phyloP scores from a whole-genome alignment of 169 alveolate species.

The Eimeria nieschulzi region DNA sequence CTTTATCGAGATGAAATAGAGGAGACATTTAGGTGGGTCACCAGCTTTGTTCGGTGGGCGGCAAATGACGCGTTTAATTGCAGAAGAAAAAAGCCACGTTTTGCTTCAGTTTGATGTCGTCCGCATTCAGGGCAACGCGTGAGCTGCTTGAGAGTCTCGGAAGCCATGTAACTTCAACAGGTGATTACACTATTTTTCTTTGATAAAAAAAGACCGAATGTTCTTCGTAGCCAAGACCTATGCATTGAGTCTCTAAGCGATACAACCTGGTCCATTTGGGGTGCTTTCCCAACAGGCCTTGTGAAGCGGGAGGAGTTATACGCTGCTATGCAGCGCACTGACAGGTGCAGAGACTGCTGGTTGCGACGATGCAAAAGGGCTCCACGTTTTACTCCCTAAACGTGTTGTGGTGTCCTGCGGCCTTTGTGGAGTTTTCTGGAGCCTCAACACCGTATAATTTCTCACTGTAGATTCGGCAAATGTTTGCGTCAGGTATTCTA shows the following conservation, averaged over 20 bases:
- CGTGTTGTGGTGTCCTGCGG: too few relatives aligned
- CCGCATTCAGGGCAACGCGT: constrained; percentile 25
- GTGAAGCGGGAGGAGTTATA: constrained; percentile 40
- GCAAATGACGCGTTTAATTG: too few relatives aligned
- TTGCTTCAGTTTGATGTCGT: not conserved
- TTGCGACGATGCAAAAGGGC: not conserved
- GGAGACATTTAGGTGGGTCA: constrained; percentile 60
- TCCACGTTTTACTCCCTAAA: too few relatives aligned
- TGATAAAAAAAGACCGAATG: not conserved
- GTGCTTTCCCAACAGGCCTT: not conserved
- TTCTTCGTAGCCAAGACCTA: not conserved
- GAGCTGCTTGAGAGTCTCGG: constrained; percentile 54
- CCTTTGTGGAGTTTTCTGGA: too few relatives aligned
- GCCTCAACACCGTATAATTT: too few relatives aligned
- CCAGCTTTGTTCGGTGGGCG: too few relatives aligned
- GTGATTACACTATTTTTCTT: not conserved
- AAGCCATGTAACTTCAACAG: constrained; percentile 38
- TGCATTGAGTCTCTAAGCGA: not conserved
- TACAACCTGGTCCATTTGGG: not conserved
- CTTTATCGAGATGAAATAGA: constrained; percentile 67
- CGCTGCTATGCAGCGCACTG: constrained; percentile 58
- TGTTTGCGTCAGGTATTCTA: constrained; percentile 62
- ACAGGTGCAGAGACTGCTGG: constrained; percentile 24
- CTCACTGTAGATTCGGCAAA: too few relatives aligned
- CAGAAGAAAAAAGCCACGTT: not conserved